Conservation (phyloP, 805 yeast species). For the Zygoascus tannicola region DNA sequence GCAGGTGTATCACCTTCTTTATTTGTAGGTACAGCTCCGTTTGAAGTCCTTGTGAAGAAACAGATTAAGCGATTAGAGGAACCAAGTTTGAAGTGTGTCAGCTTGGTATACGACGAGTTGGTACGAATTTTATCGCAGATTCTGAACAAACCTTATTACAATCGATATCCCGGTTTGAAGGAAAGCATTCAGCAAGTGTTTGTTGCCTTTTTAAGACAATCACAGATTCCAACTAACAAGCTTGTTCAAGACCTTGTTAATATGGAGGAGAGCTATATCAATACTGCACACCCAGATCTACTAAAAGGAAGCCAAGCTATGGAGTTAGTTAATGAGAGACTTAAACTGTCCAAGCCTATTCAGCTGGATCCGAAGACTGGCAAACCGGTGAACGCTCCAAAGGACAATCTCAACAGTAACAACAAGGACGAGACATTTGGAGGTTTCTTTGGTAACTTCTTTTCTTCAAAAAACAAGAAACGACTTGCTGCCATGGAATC, state of each 20-base stretch:
- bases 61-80: slow-evolving; percentile 92
- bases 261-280: slow-evolving; percentile 88
- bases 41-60: slow-evolving; percentile 90
- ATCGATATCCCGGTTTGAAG: slow-evolving; percentile 85
- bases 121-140: slow-evolving; percentile 84
- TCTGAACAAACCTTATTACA: slow-evolving; percentile 66
- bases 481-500: slow-evolving; percentile 93
- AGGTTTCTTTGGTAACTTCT: slow-evolving; percentile 94
- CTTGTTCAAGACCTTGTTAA: slow-evolving; percentile 76
- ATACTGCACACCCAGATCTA: slow-evolving; percentile 96
- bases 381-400: slow-evolving; percentile 45
- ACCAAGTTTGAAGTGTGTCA: slow-evolving; percentile 81
- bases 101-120: slow-evolving; percentile 86
- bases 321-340: slow-evolving; percentile 81
- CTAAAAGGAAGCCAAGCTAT: slow-evolving; percentile 92
- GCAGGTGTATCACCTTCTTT: slow-evolving; percentile 94
- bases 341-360: slow-evolving; percentile 54
- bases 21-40: slow-evolving; percentile 95
- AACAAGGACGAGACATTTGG: slow-evolving; percentile 39
- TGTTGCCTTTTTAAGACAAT: slow-evolving; percentile 68
- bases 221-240: slow-evolving; percentile 73
- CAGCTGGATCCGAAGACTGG: slow-evolving; percentile 81
- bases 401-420: slow-evolving; percentile 38
- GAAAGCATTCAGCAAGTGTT: slow-evolving; percentile 76
- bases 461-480: slow-evolving; percentile 85